A percentile compares a stretch with the other conserved stretches of the same genome.
Evolutionary conservation across 257 asterid genomes (phyloP).

Genomic region (Scutellaria baicalensis): DNA sequence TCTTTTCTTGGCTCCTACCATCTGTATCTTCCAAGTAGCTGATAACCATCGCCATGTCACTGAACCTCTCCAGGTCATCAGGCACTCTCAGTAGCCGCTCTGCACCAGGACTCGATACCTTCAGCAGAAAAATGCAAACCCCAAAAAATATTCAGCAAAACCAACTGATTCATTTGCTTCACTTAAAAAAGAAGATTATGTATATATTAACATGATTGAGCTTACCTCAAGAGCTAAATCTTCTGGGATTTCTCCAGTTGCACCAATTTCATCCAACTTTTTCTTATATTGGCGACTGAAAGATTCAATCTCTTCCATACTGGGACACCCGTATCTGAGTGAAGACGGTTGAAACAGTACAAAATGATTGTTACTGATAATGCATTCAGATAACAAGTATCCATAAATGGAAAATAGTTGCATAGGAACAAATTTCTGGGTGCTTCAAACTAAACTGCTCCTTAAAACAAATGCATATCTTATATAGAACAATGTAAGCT

Average conservation of each 20-base stretch:
- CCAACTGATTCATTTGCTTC: not conserved
- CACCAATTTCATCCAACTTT: conserved; percentile 68
- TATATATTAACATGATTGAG: not conserved
- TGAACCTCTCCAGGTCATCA: conserved; percentile 69
- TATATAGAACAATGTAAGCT: not conserved
- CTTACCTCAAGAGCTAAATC: conserved; percentile 87
- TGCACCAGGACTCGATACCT: conserved; percentile 94
- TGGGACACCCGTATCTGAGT: conserved; percentile 77
- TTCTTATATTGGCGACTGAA: conserved; percentile 64
- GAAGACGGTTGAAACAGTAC: not conserved
- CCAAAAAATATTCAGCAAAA: not conserved
- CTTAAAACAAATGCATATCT: not conserved
- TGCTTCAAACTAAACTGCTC: not conserved
- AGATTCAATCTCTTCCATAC: conserved; percentile 67
- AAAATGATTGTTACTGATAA: not conserved
- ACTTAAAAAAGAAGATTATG: not conserved
- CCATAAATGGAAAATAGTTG: too few relatives aligned
- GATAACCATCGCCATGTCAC: conserved; percentile 68
- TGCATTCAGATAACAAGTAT: not conserved
- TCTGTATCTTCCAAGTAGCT: conserved; percentile 41
- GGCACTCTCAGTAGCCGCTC: conserved; percentile 83
- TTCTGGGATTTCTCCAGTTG: conserved; percentile 67
- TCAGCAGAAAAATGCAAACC: conserved; percentile 8
- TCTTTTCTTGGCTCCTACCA: conserved; percentile 29
- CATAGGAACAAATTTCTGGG: too few relatives aligned